These are phyloP conservation scores for Lactifluus subvellereus DNA, from an alignment of 768 basidiomycete genomes.

Conservation along the genomic window DNA sequence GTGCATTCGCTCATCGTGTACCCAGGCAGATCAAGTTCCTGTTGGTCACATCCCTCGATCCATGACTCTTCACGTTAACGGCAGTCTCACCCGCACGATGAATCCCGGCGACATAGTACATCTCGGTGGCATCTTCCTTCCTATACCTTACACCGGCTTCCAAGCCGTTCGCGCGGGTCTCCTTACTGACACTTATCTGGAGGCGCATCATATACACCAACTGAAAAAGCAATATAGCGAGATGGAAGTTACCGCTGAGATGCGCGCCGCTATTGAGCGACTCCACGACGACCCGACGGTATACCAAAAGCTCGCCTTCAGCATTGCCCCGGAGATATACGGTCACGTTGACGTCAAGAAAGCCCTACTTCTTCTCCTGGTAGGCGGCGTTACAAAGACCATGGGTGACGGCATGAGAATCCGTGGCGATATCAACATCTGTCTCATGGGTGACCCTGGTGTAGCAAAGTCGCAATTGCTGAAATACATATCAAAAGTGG, in stretches of 20 bases:
- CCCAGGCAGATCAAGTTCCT: constrained; percentile 94
- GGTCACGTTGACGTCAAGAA: constrained; percentile 98
- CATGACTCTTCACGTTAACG: constrained; percentile 95
- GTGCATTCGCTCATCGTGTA: constrained; percentile 12
- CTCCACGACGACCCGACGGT: constrained; percentile 71
- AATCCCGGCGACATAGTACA: constrained; percentile 96
- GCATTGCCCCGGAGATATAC: constrained; percentile 98
- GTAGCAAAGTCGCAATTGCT: constrained; percentile 96
- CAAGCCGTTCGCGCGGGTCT: constrained; percentile 95
- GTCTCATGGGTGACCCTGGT: constrained; percentile 99
- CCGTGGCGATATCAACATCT: constrained; percentile 94
- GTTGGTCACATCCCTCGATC: constrained; percentile 98
- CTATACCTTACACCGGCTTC: constrained; percentile 95
- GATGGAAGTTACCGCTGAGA: constrained; percentile 87
- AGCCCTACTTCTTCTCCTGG: constrained; percentile 82
- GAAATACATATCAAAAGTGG: constrained; percentile 98
- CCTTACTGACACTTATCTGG: constrained; percentile 95
- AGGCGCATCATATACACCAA: constrained; percentile 84
- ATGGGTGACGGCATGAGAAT: constrained; percentile 99
- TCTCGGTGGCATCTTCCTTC: constrained; percentile 94
- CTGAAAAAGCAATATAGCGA: constrained; percentile 96
- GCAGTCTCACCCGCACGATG: constrained; percentile 82
- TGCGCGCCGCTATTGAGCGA: constrained; percentile 59
- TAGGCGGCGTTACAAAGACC: constrained; percentile 93
- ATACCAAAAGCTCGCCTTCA: constrained; percentile 83